Base-by-base conservation (phyloP, 805 yeast species). In the Jamesozyma jinghongensis region DNA sequence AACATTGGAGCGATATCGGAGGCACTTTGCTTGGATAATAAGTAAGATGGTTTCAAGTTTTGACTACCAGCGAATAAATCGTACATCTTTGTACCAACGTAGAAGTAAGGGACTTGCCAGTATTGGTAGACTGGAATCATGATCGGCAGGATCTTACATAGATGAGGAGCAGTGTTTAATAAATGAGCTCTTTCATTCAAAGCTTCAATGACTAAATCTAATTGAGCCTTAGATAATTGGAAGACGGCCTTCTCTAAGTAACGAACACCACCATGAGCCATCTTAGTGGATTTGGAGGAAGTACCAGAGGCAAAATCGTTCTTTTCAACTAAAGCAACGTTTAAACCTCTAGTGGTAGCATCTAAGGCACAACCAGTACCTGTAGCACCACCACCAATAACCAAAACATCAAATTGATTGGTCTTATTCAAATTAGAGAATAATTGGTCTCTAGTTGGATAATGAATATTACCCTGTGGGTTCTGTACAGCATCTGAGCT, bases 231-330 rank as follows among this genome's bases (percentile, higher is more conserved):
- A 43, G 94, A 87, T 39, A 88, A 72, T 67, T 86, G 87, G 75
- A 86, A 86, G 54, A 88, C 77, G 31, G 97, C 97, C 69, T 88
- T 88, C 62, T 88, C 97, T 56, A 88, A 73, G 63, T 88, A 88
- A 56, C 97, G 73, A 33, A 88, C 96, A 61, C 97, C 97, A 50
- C 97, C 97, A 60, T 88, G 97, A 34, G 95, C 95, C 79, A 88
- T 84, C 67, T 88, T 88, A 37, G 97, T 88, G 13, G 95, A 84
- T 56, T 87, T 84, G 28, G 96, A 86, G 7, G 94, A 83, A 13
- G 97, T 90, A 32, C 95, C 96, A 8, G 86, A 73, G 6, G 95
- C 95, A 58, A 83, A 88, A 68, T 88, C 97, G 49, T 77, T 78
- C 58, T 81, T 81, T 64, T 88, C 97, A 44, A 88, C 73, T 43